A percentile compares a stretch with the other conserved stretches of the same genome.
phyloP scores from a whole-genome alignment of 148 eudicot genomes.

The Fallopia convolvulus region DNA sequence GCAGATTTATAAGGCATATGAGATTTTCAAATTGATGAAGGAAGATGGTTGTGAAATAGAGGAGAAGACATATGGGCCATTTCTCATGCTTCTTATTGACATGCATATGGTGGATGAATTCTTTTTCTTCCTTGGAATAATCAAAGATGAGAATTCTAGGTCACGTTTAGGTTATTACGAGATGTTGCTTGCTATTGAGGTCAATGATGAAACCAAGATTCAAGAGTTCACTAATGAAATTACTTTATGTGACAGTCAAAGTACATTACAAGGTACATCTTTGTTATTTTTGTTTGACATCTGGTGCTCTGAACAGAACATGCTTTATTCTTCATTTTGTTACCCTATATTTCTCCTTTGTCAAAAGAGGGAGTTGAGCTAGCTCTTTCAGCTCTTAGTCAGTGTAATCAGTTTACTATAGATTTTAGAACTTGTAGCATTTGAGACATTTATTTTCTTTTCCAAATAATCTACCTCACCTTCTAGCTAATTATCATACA shows the following conservation, averaged over 20 bases:
- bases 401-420: not conserved
- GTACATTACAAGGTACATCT: conserved; percentile 46
- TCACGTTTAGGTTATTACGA: conserved; percentile 81
- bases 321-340: not conserved
- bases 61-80: conserved; percentile 75
- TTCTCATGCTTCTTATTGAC: conserved; percentile 63
- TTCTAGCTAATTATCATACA: not conserved
- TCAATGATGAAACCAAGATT: conserved; percentile 60
- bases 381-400: not conserved
- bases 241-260: conserved; percentile 30
- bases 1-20: conserved; percentile 47
- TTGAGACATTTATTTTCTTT: not conserved
- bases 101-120: conserved; percentile 63
- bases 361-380: not conserved
- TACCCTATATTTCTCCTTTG: not conserved
- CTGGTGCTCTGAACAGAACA: not conserved
- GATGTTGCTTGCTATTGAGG: conserved; percentile 71
- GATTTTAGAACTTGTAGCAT: not conserved
- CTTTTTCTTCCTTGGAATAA: conserved; percentile 37
- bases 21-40: conserved; percentile 46
- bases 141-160: conserved; percentile 48
- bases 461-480: not conserved
- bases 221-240: conserved; percentile 40
- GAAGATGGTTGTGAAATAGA: conserved; percentile 63
- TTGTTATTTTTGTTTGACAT: conserved; percentile 9